A percentile compares a stretch with the other conserved stretches of the same genome.
Evolutionary conservation across 495 filamentous ascomycete species (phyloP).

Genomic region (Podospora australis): DNA sequence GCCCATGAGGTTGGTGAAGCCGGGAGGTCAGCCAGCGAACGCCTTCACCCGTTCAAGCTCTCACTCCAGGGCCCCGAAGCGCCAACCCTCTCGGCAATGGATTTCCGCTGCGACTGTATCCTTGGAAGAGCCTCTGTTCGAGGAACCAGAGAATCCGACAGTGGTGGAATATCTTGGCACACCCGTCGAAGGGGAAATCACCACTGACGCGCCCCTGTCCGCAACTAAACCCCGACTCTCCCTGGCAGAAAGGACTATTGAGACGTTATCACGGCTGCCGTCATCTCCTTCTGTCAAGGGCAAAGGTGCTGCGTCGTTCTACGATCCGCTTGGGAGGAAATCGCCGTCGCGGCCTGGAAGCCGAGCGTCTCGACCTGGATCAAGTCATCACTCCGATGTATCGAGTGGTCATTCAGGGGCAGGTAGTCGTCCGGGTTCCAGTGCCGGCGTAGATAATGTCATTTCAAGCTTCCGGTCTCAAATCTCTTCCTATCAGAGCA

Average conservation of each 20-base stretch:
- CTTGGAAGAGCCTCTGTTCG: conserved; percentile 10
- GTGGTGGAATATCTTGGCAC: not conserved
- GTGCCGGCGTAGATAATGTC: conserved; percentile 27
- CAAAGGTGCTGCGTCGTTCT: conserved; percentile 31
- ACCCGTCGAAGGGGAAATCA: not conserved
- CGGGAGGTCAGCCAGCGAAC: not conserved
- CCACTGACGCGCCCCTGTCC: conserved; percentile 5
- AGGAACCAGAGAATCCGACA: not conserved
- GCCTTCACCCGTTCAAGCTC: conserved; percentile 7
- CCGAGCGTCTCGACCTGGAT: conserved; percentile 34
- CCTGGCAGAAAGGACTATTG: conserved; percentile 42
- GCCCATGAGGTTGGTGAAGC: conserved; percentile 4
- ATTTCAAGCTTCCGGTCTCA: conserved; percentile 23
- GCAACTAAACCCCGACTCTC: conserved; percentile 31
- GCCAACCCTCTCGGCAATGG: conserved; percentile 26
- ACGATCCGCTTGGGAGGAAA: conserved; percentile 20
- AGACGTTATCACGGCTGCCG: conserved; percentile 41
- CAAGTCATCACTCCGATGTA: conserved; percentile 38
- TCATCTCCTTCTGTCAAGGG: conserved; percentile 41
- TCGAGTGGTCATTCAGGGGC: conserved; percentile 26
- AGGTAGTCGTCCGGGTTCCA: conserved; percentile 37
- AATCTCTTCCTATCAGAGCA: conserved; percentile 28
- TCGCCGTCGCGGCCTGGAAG: conserved; percentile 33
- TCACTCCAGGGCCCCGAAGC: not conserved
- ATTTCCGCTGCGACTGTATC: conserved; percentile 16